Percentiles rank a stretch among this genome's conserved stretches.
phyloP scores from a whole-genome alignment of 2,329 filamentous ascomycete genomes.

The Aspergillus uvarum region DNA sequence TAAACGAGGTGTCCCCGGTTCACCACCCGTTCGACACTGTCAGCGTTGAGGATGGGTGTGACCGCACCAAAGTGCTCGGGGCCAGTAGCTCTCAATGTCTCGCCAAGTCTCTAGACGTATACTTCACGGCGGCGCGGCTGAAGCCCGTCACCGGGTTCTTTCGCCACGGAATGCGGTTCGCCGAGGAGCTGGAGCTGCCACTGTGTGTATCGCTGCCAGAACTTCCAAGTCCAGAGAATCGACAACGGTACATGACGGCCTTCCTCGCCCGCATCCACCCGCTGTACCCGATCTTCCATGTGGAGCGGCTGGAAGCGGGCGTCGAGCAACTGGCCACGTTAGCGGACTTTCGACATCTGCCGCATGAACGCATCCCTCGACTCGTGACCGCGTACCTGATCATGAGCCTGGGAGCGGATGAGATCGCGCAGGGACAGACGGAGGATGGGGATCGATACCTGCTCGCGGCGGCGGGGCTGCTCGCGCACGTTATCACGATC shows the following conservation, averaged over 20 bases:
- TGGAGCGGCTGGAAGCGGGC: neutral
- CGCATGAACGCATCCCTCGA: slow-evolving; percentile 4
- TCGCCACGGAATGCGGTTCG: slow-evolving; percentile 16
- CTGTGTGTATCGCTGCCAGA: slow-evolving; percentile 11
- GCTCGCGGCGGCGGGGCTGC: slow-evolving; percentile 13
- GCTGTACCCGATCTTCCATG: slow-evolving; percentile 11
- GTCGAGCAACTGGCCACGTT: slow-evolving; percentile 2
- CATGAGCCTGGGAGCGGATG: slow-evolving; percentile 14
- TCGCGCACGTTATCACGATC: slow-evolving; percentile 13
- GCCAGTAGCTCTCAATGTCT: slow-evolving; percentile 19
- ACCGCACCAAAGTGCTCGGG: slow-evolving; percentile 16
- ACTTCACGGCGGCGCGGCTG: slow-evolving; percentile 14
- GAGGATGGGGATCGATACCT: slow-evolving; percentile 14
- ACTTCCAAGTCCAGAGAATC: neutral
- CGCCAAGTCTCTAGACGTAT: slow-evolving; percentile 18
- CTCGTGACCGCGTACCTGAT: slow-evolving; percentile 14
- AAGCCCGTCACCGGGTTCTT: slow-evolving; percentile 15
- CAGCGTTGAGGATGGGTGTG: slow-evolving; percentile 16
- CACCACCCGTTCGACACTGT: slow-evolving; percentile 17
- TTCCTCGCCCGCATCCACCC: slow-evolving; percentile 12
- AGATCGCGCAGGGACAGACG: slow-evolving; percentile 8
- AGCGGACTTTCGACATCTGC: neutral
- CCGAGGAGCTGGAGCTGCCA: slow-evolving; percentile 14
- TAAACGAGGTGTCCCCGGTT: slow-evolving; percentile 11
- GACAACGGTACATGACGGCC: slow-evolving; percentile 2